These are phyloP conservation scores for Heterobasidion irregulare DNA, from an alignment of 1,284 basidiomycete species.

Conservation along the genomic window DNA sequence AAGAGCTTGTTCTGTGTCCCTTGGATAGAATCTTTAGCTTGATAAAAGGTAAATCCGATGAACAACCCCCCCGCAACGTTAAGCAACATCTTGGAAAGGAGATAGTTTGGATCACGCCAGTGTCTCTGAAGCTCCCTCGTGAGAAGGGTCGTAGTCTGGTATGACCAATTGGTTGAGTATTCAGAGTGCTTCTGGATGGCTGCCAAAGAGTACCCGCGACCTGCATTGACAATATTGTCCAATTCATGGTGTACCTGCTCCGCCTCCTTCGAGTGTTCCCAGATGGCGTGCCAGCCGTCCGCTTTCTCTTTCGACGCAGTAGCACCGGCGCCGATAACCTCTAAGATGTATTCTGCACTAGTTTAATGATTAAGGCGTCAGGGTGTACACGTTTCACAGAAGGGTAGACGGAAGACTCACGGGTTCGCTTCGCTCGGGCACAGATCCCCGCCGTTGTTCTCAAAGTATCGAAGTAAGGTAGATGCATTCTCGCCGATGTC, in stretches of 20 bases:
- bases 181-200: constrained; percentile 19
- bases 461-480: constrained; percentile 63
- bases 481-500: constrained; percentile 55
- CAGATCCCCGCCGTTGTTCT: constrained; percentile 43
- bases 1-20: constrained; percentile 84
- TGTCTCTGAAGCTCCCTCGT: constrained; percentile 44
- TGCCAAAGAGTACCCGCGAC: constrained; percentile 7
- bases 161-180: constrained; percentile 40
- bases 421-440: constrained; percentile 34
- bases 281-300: constrained; percentile 25
- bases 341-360: constrained; percentile 57
- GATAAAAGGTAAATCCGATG: constrained; percentile 66
- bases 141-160: constrained; percentile 37
- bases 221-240: constrained; percentile 22
- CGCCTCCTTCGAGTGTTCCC: constrained; percentile 22
- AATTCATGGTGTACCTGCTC: constrained; percentile 17
- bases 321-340: constrained; percentile 58
- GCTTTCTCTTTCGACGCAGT: constrained; percentile 19
- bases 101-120: constrained; percentile 65
- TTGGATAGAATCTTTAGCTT: constrained; percentile 53
- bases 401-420: no score
- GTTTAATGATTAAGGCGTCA: no score
- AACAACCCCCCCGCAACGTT: constrained; percentile 51
- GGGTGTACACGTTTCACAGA: no score
- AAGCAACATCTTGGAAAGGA: constrained; percentile 64